A percentile compares a stretch with the other conserved stretches of the same genome.
Evolutionary conservation across 2,329 filamentous ascomycete genomes (phyloP).

Genomic region (Rhinocladiella similis): DNA sequence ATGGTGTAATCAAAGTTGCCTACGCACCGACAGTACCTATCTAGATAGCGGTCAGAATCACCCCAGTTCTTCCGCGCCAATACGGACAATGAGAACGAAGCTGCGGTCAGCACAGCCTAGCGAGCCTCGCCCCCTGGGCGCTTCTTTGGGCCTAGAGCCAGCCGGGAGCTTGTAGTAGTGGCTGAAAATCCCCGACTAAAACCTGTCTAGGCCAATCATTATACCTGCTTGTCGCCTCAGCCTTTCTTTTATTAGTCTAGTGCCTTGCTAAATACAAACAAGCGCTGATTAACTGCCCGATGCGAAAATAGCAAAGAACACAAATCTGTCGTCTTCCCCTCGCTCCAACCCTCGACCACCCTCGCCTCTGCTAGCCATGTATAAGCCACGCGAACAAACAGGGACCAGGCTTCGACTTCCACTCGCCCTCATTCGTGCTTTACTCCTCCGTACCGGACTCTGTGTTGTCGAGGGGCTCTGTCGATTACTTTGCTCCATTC

Average conservation of each 20-base stretch:
- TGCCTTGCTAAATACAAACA: background rate
- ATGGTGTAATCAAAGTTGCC: too few species aligned
- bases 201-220: background rate
- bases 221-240: background rate
- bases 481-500: too few species aligned
- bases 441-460: too few species aligned
- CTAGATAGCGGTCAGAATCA: too few species aligned
- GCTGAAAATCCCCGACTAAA: background rate
- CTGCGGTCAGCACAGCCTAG: slow-evolving; percentile 17
- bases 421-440: too few species aligned
- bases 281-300: slow-evolving; percentile 1
- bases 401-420: too few species aligned
- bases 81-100: background rate
- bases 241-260: background rate
- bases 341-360: background rate
- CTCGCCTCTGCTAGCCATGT: background rate
- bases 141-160: background rate
- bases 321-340: background rate
- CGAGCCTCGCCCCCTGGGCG: background rate
- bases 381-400: background rate
- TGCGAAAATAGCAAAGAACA: slow-evolving; percentile 9
- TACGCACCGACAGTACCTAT: too few species aligned
- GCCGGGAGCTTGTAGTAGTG: too few species aligned
- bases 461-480: too few species aligned
- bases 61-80: too few species aligned